Evolutionary conservation across 129 eudicot genomes (phyloP), one percentile per base, ranked within the genome.

Genomic region (Lactuca sativa): DNA sequence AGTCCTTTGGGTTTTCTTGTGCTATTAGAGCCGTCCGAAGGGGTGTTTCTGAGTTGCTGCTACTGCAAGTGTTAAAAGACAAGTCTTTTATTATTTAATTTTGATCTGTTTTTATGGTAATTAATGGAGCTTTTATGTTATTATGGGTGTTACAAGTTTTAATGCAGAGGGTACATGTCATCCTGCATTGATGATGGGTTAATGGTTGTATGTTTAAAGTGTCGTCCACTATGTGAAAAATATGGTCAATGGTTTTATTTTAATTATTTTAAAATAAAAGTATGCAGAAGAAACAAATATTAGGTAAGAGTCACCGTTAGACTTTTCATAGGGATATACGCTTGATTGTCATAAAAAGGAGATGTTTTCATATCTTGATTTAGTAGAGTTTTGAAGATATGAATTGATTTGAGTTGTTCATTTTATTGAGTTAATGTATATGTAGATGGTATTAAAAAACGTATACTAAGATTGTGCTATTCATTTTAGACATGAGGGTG

Each of bases 11-110:
- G 80, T 87, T 87, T 87, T 84, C 64, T 72, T 74, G 90, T 71
- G 95, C 95, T 84, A 52, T 74, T 79, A 76, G 90, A 87, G 95
- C 90, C 82, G 85, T 87, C 87, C 95, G 78, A 72, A 64, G 87
- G 89, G 34, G 47, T 78, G 61, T 73, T 72, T 55, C 18, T 72
- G 78, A 65, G 78, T 31, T 21, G 64, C 11, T 64, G 44, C 43
- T 41, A 18, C 6, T 60, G 32, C 69, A 59, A 48, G 13, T 74
- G 78, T 32, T 65, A 7, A 55, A 73, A 74, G 71, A 67, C 49
- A 9, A 12, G 2, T 4, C 2, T 43, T 48, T 13, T 14, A 58
- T 7, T 58, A 52, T 34, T 48, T 49, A 43, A 59, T 38, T 72
- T 48, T 21, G 1, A 54, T 76, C 3, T 62, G 64, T 76, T 52